Evolutionary conservation across 1,284 basidiomycete genomes (phyloP).

Genomic region (Coniferiporia weirii): DNA sequence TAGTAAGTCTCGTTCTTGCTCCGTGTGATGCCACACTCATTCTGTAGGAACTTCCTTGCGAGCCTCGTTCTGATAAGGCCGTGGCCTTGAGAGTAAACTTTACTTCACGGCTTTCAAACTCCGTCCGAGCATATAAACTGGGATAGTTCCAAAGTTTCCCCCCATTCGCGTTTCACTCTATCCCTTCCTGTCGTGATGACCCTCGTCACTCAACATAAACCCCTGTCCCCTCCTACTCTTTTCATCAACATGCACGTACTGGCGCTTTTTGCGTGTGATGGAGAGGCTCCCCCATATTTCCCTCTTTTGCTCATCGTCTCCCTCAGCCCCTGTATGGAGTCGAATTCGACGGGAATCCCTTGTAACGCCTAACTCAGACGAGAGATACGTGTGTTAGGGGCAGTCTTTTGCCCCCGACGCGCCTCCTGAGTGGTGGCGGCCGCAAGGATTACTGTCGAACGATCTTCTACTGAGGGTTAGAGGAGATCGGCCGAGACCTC

Average conservation of each 20-base stretch:
- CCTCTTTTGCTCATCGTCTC: background rate
- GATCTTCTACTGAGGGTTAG: background rate
- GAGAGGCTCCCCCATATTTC: too few relatives aligned
- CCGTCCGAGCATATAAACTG: background rate
- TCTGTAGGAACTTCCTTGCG: background rate
- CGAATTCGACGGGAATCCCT: conserved; percentile 12
- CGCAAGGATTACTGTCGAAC: conserved; percentile 19
- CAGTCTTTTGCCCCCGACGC: background rate
- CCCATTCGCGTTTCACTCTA: background rate
- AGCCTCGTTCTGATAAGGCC: background rate
- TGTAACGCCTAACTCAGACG: conserved; percentile 14
- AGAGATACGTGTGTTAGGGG: background rate
- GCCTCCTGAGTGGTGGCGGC: conserved; percentile 16
- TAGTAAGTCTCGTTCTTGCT: background rate
- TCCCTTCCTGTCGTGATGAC: background rate
- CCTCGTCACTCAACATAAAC: too few relatives aligned
- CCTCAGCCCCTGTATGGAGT: background rate
- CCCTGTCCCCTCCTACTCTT: too few relatives aligned
- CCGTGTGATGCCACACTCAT: background rate
- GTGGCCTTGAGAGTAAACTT: background rate
- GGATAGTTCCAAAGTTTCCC: background rate
- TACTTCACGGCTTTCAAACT: background rate
- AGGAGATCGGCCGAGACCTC: background rate
- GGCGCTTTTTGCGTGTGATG: too few relatives aligned
- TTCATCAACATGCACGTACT: too few relatives aligned